Evolutionary conservation across 805 yeast genomes (phyloP), one percentile per base, ranked within the genome.

Genomic region (Saturnispora quitensis): DNA sequence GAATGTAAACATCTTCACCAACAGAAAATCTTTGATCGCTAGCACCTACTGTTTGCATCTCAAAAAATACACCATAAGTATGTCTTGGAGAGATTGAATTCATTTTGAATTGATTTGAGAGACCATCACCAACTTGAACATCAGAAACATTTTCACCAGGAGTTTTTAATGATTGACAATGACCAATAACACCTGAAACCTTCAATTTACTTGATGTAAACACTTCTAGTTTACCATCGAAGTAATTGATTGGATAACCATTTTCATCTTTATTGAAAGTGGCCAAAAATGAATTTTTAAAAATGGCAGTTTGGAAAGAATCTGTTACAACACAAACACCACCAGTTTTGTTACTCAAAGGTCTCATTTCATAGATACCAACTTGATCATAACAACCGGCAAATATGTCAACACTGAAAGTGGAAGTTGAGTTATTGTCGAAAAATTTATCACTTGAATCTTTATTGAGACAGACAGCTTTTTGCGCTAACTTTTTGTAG

Each of bases 361-460:
- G 75, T 70, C 89, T 86, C 97, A 90, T 90, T 72, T 90, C 98
- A 61, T 82, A 82, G 74, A 90, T 79, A 65, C 98, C 98, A 53
- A 89, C 84, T 75, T 90, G 98, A 71, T 90, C 98, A 67, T 88
- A 89, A 72, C 96, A 87, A 56, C 97, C 97, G 31, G 95, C 96
- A 69, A 87, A 89, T 46, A 90, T 80, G 68, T 90, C 97, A 53
- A 90, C 82, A 28, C 91, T 80, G 62, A 88, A 96, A 15, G 89
- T 86, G 57, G 80, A 78, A 24, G 71, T 68, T 18, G 72, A 63
- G 40, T 63, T 62, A 31, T 62, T 66, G 55, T 69, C 73, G 45
- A 63, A 61, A 53, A 62, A 64, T 55, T 68, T 68, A 55, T 69
- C 73, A 45, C 68, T 69, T 33, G 58, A 46, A 51, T 66, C 71